Base-by-base conservation (phyloP, 1,284 basidiomycete species). In the Schizophyllum commune region DNA sequence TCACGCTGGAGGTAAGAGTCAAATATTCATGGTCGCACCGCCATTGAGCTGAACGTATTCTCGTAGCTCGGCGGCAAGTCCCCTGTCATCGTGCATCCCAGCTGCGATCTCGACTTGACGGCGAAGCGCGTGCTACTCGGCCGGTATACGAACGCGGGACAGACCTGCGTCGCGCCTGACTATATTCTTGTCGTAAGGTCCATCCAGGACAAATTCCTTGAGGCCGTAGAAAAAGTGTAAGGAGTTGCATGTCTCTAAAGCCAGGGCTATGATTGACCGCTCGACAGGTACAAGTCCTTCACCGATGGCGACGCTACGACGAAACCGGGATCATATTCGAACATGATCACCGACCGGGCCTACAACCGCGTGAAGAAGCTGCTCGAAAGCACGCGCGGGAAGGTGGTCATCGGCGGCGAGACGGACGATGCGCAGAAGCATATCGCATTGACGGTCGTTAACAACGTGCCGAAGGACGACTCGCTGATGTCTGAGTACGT, bases 111-210 rank as follows among this genome's bases (percentile, higher is more conserved):
- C 60, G 77, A 81, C 60, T 72, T 77, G 8, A 77, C 84, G 0
- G 85, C 86, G 0, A 79, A 77, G 55, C 81, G 91, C 15, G 77
- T 92, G 56, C 74, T 95, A 47, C 93, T 91, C 86, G 92, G 92
- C 59, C 95, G 94, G 73, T 74, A 83, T 27, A 75, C 83, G 59
- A 93, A 92, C 68, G 82, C 82, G 0, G 91, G 92, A 1, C 92
- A 93, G 74, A 89, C 80, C 1, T 84, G 83, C 59, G 74, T 84
- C 9, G 84, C 89, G 3, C 92, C 93, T 0, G 94, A 96, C 71
- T 96, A 96, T 71, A 75, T 93, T 5, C 82, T 96, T 33, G 83
- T 92, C 21, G 83, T 83, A 4, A 79, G 79, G 55, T 78, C 80
- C 13, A 79, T 83, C 62, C 84, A 91, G 65, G 85, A 88, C 58